Percentiles rank a stretch among this genome's conserved stretches.
Conservation (phyloP, 345 rosid species). For the Erysimum cheiranthoides region DNA sequence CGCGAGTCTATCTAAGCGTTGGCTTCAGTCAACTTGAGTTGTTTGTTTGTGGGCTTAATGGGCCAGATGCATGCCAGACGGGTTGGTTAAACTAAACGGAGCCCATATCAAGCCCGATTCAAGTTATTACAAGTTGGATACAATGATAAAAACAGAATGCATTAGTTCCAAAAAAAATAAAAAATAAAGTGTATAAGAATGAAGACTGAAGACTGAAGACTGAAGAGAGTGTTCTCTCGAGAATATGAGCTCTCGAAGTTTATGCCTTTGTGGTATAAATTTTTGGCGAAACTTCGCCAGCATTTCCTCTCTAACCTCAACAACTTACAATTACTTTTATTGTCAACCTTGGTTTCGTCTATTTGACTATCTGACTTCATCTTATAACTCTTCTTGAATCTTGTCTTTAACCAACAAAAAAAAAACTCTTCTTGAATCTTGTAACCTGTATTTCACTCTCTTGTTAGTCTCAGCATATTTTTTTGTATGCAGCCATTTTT, state of each 20-base stretch:
- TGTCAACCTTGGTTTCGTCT: neutral
- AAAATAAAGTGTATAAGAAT: too few relatives aligned
- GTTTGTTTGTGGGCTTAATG: neutral
- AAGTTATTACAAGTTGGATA: neutral
- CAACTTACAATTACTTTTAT: constrained; percentile 2
- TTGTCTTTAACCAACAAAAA: neutral
- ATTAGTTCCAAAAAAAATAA: too few relatives aligned
- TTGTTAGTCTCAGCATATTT: neutral
- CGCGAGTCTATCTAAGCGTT: neutral
- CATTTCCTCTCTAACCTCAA: constrained; percentile 14
- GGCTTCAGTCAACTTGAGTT: neutral
- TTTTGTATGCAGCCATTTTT: neutral
- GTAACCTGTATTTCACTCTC: neutral
- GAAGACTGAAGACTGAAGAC: too few relatives aligned
- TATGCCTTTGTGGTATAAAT: neutral
- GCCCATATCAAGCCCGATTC: neutral
- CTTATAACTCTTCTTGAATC: neutral
- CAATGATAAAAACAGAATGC: too few relatives aligned
- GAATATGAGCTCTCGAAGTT: neutral
- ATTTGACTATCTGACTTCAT: neutral
- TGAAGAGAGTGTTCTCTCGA: too few relatives aligned
- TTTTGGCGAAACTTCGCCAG: constrained; percentile 13
- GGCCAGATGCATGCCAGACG: neutral
- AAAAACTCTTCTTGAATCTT: constrained; percentile 1
- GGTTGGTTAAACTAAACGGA: neutral